A percentile compares a stretch with the other conserved stretches of the same genome.
Evolutionary conservation across 306 rosid genomes (phyloP).

Genomic region (Corylus heterophylla): DNA sequence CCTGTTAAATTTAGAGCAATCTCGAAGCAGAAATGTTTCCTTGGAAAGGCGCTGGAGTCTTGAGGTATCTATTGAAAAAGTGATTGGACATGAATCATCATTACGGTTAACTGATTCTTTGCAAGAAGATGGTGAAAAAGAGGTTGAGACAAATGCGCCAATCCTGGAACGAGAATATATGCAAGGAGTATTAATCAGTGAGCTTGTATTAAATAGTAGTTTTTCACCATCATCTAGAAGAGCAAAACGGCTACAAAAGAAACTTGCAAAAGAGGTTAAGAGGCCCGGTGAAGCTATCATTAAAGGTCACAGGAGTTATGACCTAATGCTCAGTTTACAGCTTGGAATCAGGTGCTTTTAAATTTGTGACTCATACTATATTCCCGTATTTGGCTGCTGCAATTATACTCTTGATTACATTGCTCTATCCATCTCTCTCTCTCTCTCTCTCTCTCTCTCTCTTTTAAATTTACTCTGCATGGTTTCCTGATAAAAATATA

Average conservation of each 20-base stretch:
- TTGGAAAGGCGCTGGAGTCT: slow-evolving; percentile 99
- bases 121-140: slow-evolving; percentile 52
- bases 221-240: slow-evolving; percentile 65
- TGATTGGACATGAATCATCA: slow-evolving; percentile 62
- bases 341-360: slow-evolving; percentile 88
- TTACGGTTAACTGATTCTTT: slow-evolving; percentile 46
- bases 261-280: slow-evolving; percentile 72
- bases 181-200: slow-evolving; percentile 98
- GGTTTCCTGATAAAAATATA: slow-evolving; percentile 10
- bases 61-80: slow-evolving; percentile 91
- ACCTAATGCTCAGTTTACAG: slow-evolving; percentile 97
- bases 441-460: neutral
- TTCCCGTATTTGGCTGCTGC: neutral
- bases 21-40: slow-evolving; percentile 71
- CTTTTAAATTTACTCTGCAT: neutral
- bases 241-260: slow-evolving; percentile 69
- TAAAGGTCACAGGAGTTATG: slow-evolving; percentile 96
- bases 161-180: slow-evolving; percentile 91
- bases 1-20: slow-evolving; percentile 78
- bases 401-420: slow-evolving; percentile 19
- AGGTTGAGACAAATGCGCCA: slow-evolving; percentile 48
- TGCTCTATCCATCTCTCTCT: slow-evolving; percentile 19
- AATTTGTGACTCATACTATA: slow-evolving; percentile 22
- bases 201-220: slow-evolving; percentile 68
- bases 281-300: slow-evolving; percentile 94